Percentiles rank a stretch among this genome's conserved stretches.
These are phyloP conservation scores for Cyberlindnera mrakii DNA, from an alignment of 805 yeast species.

Conservation along the genomic window DNA sequence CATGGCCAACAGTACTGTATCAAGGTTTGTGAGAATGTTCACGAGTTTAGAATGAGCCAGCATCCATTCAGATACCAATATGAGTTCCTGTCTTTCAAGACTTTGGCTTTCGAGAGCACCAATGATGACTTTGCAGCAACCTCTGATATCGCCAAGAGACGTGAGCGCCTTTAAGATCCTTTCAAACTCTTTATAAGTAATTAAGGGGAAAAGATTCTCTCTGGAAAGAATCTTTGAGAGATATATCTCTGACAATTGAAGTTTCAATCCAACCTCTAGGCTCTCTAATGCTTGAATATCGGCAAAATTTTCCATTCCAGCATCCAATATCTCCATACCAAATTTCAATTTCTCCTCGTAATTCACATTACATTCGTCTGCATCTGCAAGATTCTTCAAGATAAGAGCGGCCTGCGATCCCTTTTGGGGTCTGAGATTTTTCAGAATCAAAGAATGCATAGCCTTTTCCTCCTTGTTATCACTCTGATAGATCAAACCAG, in stretches of 20 bases:
- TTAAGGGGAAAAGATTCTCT: slow-evolving; percentile 30
- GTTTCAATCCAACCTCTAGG: slow-evolving; percentile 24
- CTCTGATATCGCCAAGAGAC: slow-evolving; percentile 22
- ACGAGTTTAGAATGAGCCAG: slow-evolving; percentile 3
- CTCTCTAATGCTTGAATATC: slow-evolving; percentile 18
- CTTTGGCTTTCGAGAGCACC: slow-evolving; percentile 15
- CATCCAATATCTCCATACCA: slow-evolving; percentile 28
- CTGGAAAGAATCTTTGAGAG: slow-evolving; percentile 17
- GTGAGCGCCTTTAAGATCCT: slow-evolving; percentile 10
- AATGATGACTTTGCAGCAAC: slow-evolving; percentile 12
- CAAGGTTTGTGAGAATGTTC: slow-evolving; percentile 1
- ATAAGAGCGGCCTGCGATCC: slow-evolving; percentile 52
- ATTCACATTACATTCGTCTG: slow-evolving; percentile 13
- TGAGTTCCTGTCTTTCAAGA: slow-evolving; percentile 15
- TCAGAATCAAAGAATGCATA: slow-evolving; percentile 50
- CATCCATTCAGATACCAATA: slow-evolving; percentile 11
- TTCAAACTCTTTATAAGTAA: slow-evolving; percentile 31
- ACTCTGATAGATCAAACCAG: slow-evolving; percentile 69
- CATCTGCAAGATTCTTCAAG: slow-evolving; percentile 40
- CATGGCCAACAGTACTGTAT: not conserved
- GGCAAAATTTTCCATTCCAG: slow-evolving; percentile 20
- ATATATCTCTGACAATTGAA: slow-evolving; percentile 29
- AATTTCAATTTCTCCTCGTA: slow-evolving; percentile 29
- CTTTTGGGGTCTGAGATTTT: slow-evolving; percentile 49
- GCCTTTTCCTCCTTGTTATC: slow-evolving; percentile 44